A percentile compares a stretch with the other conserved stretches of the same genome.
Evolutionary conservation across 352 stramenopile species (phyloP).

Genomic region (Plasmopara viticola): DNA sequence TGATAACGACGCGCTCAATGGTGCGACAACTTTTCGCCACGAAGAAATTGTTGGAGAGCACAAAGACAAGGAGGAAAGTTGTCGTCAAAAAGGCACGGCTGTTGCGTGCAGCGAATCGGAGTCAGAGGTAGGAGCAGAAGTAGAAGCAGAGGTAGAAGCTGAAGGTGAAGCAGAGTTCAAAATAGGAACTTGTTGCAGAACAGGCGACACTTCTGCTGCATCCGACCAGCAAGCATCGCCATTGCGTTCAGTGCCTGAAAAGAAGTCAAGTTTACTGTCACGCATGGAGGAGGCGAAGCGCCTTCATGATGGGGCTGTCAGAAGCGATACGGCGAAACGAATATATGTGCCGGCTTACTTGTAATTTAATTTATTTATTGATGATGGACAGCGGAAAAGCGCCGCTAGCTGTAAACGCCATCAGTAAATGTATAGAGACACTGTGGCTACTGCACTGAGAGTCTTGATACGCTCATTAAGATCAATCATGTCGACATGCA

Average conservation of each 20-base stretch:
- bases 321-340: conserved; percentile 6
- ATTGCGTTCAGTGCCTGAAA: conserved; percentile 5
- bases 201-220: neutral
- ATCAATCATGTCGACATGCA: too few relatives aligned
- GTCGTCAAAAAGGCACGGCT: conserved; percentile 6
- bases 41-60: conserved; percentile 32
- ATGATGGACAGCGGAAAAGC: too few relatives aligned
- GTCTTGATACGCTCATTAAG: too few relatives aligned
- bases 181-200: neutral
- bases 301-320: neutral
- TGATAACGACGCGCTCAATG: conserved; percentile 23
- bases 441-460: too few relatives aligned
- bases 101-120: conserved; percentile 12
- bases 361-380: conserved; percentile 1
- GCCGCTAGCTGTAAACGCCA: too few relatives aligned
- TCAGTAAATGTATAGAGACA: too few relatives aligned
- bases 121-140: conserved; percentile 6
- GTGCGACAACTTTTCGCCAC: conserved; percentile 26
- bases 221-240: neutral
- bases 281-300: conserved; percentile 12
- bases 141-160: too few relatives aligned
- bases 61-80: conserved; percentile 10
- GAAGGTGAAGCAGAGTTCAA: too few relatives aligned
- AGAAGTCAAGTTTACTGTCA: conserved; percentile 15
- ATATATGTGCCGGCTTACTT: conserved; percentile 26